phyloP scores from a whole-genome alignment of 768 basidiomycete species.

The Infundibulicybe gibba region DNA sequence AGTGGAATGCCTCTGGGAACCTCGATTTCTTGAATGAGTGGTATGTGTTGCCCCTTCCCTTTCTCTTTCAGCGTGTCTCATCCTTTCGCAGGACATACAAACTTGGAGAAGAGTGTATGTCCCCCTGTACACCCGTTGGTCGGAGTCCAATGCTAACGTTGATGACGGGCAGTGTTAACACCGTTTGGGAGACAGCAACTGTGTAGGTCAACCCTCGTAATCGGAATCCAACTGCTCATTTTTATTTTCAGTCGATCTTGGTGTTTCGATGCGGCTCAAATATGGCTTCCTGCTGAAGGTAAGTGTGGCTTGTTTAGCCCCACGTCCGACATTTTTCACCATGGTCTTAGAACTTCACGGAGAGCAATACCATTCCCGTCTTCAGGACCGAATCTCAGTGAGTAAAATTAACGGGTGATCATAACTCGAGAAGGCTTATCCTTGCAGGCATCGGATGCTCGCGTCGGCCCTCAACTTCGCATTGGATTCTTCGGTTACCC shows the following conservation, averaged over 20 bases:
- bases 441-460: slow-evolving; percentile 65
- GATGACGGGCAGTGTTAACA: slow-evolving; percentile 58
- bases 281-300: slow-evolving; percentile 77
- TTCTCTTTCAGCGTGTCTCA: too few species aligned
- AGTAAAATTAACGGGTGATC: slow-evolving; percentile 11
- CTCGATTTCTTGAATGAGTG: slow-evolving; percentile 81
- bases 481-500: slow-evolving; percentile 79
- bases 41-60: slow-evolving; percentile 32
- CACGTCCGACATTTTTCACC: too few species aligned
- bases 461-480: slow-evolving; percentile 65
- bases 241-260: slow-evolving; percentile 47
- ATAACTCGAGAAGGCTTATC: neutral
- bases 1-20: slow-evolving; percentile 63
- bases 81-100: slow-evolving; percentile 68
- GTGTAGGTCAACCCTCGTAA: slow-evolving; percentile 39
- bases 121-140: neutral
- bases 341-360: slow-evolving; percentile 49
- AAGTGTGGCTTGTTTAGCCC: neutral
- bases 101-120: slow-evolving; percentile 78
- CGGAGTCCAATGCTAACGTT: neutral
- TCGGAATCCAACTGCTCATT: neutral
- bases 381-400: slow-evolving; percentile 79
- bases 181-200: slow-evolving; percentile 88
- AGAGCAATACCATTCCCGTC: slow-evolving; percentile 61
- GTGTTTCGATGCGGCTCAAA: slow-evolving; percentile 69